Conservation (phyloP, 768 basidiomycete species). For the Lactifluus hygrophoroides region DNA sequence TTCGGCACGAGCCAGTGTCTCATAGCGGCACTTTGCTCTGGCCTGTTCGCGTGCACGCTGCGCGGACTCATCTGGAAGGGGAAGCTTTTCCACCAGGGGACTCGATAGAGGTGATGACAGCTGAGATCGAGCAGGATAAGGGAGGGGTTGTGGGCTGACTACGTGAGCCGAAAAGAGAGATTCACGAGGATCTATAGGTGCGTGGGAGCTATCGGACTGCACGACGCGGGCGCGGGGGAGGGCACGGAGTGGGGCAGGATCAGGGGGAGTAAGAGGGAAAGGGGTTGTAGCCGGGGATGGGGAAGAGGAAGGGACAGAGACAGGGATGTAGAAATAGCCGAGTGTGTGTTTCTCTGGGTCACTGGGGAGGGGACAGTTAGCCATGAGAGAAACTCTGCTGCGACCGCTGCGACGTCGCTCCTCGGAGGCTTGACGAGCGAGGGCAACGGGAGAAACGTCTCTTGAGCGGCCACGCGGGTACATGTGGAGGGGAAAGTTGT, state of each 20-base stretch:
- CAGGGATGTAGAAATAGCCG: neutral
- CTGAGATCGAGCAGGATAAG: constrained; percentile 1
- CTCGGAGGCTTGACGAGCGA: constrained; percentile 21
- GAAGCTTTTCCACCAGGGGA: neutral
- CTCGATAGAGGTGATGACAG: neutral
- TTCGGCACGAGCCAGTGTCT: constrained; percentile 11
- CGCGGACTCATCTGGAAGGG: neutral
- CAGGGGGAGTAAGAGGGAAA: constrained; percentile 13
- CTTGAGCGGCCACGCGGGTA: constrained; percentile 19
- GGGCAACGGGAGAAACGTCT: constrained; percentile 17
- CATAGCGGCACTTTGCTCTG: constrained; percentile 11
- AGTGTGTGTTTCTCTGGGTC: constrained; percentile 9
- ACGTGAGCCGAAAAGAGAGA: neutral
- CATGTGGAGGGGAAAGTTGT: neutral
- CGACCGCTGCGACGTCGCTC: constrained; percentile 12
- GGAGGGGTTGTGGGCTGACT: neutral
- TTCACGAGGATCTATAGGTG: constrained; percentile 14
- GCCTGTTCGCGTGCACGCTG: constrained; percentile 6
- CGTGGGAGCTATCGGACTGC: neutral
- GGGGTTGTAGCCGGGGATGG: constrained; percentile 9
- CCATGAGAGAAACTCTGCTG: constrained; percentile 5
- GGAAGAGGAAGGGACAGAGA: constrained; percentile 5
- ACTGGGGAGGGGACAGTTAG: constrained; percentile 8
- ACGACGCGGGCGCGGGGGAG: neutral
- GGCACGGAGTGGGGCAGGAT: constrained; percentile 8